Conservation (phyloP, 805 yeast species). For the Ogataea zsoltii region DNA sequence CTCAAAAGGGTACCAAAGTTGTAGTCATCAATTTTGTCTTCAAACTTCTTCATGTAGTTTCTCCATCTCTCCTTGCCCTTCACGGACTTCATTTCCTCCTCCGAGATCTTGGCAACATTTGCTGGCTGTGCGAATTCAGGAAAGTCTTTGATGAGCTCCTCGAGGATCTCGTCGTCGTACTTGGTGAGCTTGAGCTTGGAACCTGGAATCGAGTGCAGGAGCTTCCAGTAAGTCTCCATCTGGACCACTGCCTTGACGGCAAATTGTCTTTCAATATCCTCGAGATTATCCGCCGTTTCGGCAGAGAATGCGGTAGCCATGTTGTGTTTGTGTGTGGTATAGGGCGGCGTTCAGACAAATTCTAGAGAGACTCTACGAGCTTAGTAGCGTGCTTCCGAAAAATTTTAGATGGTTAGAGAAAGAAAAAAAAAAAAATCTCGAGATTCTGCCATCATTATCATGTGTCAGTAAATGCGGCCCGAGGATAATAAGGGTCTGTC, state of each 20-base stretch:
- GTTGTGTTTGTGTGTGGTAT: background rate
- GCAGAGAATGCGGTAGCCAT: slow-evolving; percentile 43
- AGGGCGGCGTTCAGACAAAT: background rate
- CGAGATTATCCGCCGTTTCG: slow-evolving; percentile 90
- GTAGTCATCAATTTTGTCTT: slow-evolving; percentile 78
- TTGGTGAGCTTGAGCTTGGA: slow-evolving; percentile 71
- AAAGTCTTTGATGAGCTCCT: slow-evolving; percentile 62
- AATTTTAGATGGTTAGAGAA: slow-evolving; percentile 1
- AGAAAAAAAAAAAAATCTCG: background rate
- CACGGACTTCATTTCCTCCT: slow-evolving; percentile 78
- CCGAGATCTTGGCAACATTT: slow-evolving; percentile 58
- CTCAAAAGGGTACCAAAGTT: slow-evolving; percentile 95
- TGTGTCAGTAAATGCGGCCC: slow-evolving; percentile 5
- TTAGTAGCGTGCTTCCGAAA: background rate
- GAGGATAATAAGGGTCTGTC: background rate
- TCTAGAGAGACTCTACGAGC: background rate
- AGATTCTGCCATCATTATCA: background rate
- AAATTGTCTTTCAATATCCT: slow-evolving; percentile 94
- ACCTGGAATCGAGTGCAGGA: slow-evolving; percentile 75
- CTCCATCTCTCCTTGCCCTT: slow-evolving; percentile 91
- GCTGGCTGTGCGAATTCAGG: slow-evolving; percentile 81
- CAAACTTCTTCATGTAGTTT: slow-evolving; percentile 77
- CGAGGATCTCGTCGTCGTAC: slow-evolving; percentile 69
- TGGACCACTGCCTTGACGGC: slow-evolving; percentile 97
- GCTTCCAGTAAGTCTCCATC: slow-evolving; percentile 90